phyloP scores from a whole-genome alignment of 2,329 filamentous ascomycete species.

The Ustilaginoidea virens region DNA sequence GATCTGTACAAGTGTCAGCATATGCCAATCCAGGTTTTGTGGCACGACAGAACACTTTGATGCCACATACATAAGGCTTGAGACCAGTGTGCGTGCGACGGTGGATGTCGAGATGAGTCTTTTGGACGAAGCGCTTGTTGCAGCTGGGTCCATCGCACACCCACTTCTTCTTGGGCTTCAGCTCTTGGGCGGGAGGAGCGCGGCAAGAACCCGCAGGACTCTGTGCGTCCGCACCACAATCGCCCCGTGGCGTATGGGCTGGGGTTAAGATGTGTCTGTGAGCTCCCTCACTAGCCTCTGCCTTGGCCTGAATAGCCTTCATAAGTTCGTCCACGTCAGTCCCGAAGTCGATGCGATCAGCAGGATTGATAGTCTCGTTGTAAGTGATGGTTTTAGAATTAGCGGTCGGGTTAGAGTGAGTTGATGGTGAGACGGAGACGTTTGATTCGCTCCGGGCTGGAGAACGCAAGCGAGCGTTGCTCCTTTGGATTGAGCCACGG shows the following conservation, averaged over 20 bases:
- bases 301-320: conserved; percentile 68
- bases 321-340: conserved; percentile 79
- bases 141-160: conserved; percentile 61
- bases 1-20: conserved; percentile 24
- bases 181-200: conserved; percentile 10
- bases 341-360: conserved; percentile 47
- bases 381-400: conserved; percentile 25
- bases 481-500: conserved; percentile 13
- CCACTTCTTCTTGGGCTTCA: conserved; percentile 42
- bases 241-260: conserved; percentile 8
- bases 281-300: conserved; percentile 20
- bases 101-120: conserved; percentile 87
- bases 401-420: conserved; percentile 13
- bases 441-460: conserved; percentile 19
- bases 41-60: too few relatives aligned
- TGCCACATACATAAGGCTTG: conserved; percentile 71
- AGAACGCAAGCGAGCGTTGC: conserved; percentile 18
- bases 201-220: conserved; percentile 16
- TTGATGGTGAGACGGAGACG: conserved; percentile 11
- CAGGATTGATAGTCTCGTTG: conserved; percentile 30
- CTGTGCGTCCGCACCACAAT: conserved; percentile 6
- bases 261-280: conserved; percentile 12
- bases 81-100: conserved; percentile 75
- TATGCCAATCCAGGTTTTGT: too few relatives aligned
- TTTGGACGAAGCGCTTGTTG: conserved; percentile 72